Conservation (phyloP, 2,329 filamentous ascomycete genomes). For the Verticillium klebahnii region DNA sequence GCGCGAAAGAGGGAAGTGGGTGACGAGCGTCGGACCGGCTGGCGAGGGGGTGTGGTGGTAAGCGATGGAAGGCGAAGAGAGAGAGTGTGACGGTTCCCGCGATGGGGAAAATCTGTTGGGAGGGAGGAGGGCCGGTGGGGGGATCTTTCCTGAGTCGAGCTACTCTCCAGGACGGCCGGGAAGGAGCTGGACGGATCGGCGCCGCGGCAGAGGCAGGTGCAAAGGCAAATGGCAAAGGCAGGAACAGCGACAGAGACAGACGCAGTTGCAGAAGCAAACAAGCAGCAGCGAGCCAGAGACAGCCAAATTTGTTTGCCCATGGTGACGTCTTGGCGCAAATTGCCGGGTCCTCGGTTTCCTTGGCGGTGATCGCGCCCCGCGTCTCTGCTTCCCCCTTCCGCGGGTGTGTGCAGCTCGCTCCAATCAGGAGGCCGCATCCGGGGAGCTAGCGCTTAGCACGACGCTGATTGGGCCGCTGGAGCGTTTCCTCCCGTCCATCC, state of each 20-base stretch:
- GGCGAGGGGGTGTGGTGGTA: neutral
- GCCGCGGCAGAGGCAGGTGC: neutral
- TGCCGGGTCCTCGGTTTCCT: neutral
- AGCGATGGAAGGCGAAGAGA: neutral
- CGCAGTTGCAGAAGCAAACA: neutral
- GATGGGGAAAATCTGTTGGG: neutral
- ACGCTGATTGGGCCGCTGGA: neutral
- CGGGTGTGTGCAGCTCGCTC: neutral
- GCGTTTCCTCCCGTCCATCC: neutral
- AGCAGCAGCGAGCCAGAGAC: neutral
- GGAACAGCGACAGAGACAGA: neutral
- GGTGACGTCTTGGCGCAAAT: neutral
- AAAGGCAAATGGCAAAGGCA: no score
- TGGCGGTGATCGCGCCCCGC: neutral
- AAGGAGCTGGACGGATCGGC: neutral
- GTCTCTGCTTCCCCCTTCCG: neutral
- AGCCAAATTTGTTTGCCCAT: neutral
- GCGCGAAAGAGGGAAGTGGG: neutral
- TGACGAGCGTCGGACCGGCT: neutral
- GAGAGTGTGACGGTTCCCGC: neutral
- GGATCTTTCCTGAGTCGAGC: neutral
- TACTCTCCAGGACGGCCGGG: neutral
- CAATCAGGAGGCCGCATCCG: neutral
- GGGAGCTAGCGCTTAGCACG: neutral
- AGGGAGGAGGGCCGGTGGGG: neutral